Conservation (phyloP, 768 basidiomycete species). For the Roridomyces roridus region DNA sequence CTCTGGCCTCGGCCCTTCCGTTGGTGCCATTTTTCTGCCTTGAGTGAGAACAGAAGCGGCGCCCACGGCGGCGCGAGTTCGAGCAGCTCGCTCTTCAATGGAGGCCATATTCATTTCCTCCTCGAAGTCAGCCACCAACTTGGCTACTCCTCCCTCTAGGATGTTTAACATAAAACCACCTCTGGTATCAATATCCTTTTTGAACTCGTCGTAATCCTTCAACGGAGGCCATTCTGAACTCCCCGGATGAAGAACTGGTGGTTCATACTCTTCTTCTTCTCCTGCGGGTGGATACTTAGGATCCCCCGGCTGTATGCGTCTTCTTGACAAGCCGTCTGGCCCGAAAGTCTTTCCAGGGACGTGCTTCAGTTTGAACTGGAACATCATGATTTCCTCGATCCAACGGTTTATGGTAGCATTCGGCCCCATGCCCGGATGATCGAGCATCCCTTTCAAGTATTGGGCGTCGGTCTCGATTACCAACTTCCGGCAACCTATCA, state of each 20-base stretch:
- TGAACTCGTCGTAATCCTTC: slow-evolving; percentile 17
- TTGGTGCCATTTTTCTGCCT: neutral
- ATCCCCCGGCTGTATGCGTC: slow-evolving; percentile 23
- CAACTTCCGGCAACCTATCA: slow-evolving; percentile 34
- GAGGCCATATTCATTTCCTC: neutral
- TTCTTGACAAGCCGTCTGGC: slow-evolving; percentile 39
- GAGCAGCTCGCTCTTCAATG: neutral
- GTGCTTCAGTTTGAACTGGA: slow-evolving; percentile 39
- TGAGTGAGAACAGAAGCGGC: neutral
- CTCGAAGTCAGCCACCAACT: neutral
- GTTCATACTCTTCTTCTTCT: neutral
- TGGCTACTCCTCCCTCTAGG: neutral
- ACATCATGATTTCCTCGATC: slow-evolving; percentile 40
- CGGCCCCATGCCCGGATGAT: slow-evolving; percentile 39
- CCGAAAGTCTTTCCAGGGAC: slow-evolving; percentile 31
- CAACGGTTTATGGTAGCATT: slow-evolving; percentile 43
- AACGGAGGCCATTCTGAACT: neutral
- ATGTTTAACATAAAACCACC: neutral
- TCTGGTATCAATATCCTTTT: slow-evolving; percentile 5
- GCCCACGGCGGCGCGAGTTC: neutral
- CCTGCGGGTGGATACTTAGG: neutral
- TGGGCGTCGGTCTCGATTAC: slow-evolving; percentile 37
- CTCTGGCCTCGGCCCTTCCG: slow-evolving; percentile 11
- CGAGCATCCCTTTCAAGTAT: slow-evolving; percentile 42
- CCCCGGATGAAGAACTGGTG: neutral